Percentiles rank a stretch among this genome's conserved stretches.
phyloP scores from a whole-genome alignment of 2,329 filamentous ascomycete genomes.

The Alternaria sp. region DNA sequence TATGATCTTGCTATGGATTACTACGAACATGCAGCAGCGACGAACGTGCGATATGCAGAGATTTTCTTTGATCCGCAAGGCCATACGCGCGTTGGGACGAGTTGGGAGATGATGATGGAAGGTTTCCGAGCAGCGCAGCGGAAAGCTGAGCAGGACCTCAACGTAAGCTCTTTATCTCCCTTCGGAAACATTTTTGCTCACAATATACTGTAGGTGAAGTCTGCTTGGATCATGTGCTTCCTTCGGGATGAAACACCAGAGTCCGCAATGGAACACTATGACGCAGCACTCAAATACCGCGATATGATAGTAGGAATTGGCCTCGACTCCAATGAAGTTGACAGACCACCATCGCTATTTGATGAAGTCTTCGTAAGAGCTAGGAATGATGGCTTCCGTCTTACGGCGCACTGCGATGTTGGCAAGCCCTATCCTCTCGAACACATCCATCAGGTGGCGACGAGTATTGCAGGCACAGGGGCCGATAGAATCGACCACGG shows the following conservation, averaged over 20 bases:
- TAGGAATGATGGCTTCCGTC: constrained; percentile 56
- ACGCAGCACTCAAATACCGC: constrained; percentile 44
- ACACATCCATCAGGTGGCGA: constrained; percentile 52
- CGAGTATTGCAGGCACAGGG: constrained; percentile 35
- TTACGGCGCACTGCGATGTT: constrained; percentile 63
- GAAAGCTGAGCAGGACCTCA: constrained; percentile 11
- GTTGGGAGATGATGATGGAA: constrained; percentile 43
- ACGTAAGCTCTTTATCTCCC: neutral
- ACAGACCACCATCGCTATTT: constrained; percentile 22
- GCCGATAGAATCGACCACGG: constrained; percentile 56
- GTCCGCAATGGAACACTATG: constrained; percentile 43
- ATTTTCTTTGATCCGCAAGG: constrained; percentile 57
- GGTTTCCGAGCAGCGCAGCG: constrained; percentile 43
- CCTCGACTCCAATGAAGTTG: constrained; percentile 58
- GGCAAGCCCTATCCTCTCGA: constrained; percentile 58
- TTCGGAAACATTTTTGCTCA: neutral
- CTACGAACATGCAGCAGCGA: constrained; percentile 39
- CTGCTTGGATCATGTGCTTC: constrained; percentile 55
- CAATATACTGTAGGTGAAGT: constrained; percentile 5
- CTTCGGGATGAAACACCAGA: constrained; percentile 53
- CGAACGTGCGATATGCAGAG: constrained; percentile 55
- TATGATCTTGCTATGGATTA: constrained; percentile 55
- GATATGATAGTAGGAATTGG: constrained; percentile 57
- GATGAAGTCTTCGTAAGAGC: neutral
- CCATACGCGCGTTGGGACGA: constrained; percentile 51